Base-by-base conservation (phyloP, 192 early-diverging fungal genomes). In the Coemansia sp. region DNA sequence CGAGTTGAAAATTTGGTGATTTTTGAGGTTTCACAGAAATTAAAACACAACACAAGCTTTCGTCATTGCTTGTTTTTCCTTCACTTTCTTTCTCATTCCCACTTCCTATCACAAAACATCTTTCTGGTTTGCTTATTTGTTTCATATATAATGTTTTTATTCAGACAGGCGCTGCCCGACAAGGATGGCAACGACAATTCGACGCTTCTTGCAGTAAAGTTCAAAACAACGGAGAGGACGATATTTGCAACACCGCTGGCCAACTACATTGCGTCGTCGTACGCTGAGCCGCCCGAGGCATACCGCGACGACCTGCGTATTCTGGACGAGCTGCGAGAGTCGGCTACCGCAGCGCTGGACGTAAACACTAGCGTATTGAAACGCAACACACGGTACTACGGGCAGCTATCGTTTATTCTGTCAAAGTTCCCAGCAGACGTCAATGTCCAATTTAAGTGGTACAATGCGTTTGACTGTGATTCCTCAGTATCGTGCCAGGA, bases 401-500 rank as follows among this genome's bases (percentile, higher is more conserved):
- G 86, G 2, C 95, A 97, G 72, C 83, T 97, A 25, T 86, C 87
- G 18, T 90, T 90, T 70, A 87, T 95, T 34, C 71, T 89, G 45
- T 86, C 89, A 53, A 97, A 95, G 75, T 96, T 96, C 61, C 90
- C 91, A 7, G 91, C 91, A 16, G 92, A 95, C 73, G 91, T 92
- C 83, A 66, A 86, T 63, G 67, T 79, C 30, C 48, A 23, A 31
- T 72, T 74, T 42, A 64, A 62, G 10, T 81, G 64, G 77, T 39
- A 63, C 61, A 70, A 63, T 39, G 59, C 70, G 29, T 72, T 64
- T 57, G 64, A 56, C 42, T 13, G 61, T 1, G 93, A 91, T 90
- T 80, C 76, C 21, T 79, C 86, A 8, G 84, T 84, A n/a, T 89
- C 88, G 63, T 84, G 86, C 28, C 75, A 82, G 31, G 86, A 90